Conservation (phyloP, 768 basidiomycete species). For the Cantharellus anzutake region DNA sequence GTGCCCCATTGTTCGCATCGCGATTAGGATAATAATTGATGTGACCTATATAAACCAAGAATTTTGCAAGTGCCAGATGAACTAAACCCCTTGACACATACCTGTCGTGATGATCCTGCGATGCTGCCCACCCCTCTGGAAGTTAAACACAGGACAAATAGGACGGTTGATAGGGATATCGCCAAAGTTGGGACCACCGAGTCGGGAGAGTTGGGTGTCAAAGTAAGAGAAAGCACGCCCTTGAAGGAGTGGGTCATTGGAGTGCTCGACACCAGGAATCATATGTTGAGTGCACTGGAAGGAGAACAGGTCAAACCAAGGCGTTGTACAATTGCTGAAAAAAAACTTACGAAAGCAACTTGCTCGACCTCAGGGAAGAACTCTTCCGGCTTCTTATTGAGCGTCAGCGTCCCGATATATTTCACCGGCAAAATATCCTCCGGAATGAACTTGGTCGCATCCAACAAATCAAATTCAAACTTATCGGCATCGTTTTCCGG, state of each 20-base stretch:
- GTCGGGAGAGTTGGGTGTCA: conserved; percentile 64
- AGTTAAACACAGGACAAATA: conserved; percentile 53
- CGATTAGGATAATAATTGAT: conserved; percentile 76
- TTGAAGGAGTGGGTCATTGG: conserved; percentile 54
- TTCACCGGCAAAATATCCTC: conserved; percentile 63
- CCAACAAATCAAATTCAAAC: conserved; percentile 77
- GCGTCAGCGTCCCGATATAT: conserved; percentile 40
- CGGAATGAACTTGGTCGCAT: conserved; percentile 75
- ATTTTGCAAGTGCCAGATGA: not conserved
- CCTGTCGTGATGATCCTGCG: conserved; percentile 40
- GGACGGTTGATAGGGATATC: conserved; percentile 67
- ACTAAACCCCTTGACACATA: conserved; percentile 12
- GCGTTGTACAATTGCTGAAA: conserved; percentile 15
- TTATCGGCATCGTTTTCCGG: conserved; percentile 53
- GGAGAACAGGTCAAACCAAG: not conserved
- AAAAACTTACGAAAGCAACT: conserved; percentile 37
- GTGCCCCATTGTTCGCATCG: no score
- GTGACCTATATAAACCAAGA: no score
- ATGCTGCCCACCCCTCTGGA: conserved; percentile 40
- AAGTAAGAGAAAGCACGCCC: conserved; percentile 76
- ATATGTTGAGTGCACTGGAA: conserved; percentile 33
- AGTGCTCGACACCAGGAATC: conserved; percentile 31
- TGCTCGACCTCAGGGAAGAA: conserved; percentile 82
- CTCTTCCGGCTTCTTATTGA: conserved; percentile 20
- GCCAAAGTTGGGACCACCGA: conserved; percentile 49